These are phyloP conservation scores for Phialophora expanda DNA, from an alignment of 2,329 filamentous ascomycete species.

Conservation along the genomic window DNA sequence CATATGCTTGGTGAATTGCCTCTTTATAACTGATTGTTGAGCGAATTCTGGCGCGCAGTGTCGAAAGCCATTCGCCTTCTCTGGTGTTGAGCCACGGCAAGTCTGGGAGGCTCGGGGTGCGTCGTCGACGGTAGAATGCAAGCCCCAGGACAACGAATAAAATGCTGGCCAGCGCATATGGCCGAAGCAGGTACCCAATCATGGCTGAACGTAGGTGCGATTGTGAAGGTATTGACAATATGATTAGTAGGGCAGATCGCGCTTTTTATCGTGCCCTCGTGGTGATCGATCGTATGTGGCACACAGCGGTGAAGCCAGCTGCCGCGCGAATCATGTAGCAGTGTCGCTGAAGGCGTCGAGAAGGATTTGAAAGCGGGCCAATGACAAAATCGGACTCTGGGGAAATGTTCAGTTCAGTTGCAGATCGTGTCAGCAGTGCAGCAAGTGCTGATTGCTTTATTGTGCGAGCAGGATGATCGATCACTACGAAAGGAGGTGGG, in stretches of 20 bases:
- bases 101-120: slow-evolving; percentile 22
- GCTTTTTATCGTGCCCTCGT: neutral
- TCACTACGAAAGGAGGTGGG: neutral
- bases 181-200: slow-evolving; percentile 20
- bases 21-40: slow-evolving; percentile 26
- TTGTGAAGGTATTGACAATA: neutral
- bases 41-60: slow-evolving; percentile 24
- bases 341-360: neutral
- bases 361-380: neutral
- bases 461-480: neutral
- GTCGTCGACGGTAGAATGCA: neutral
- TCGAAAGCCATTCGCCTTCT: slow-evolving; percentile 26
- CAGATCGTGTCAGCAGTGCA: neutral
- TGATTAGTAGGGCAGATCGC: neutral
- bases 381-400: neutral
- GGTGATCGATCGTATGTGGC: neutral
- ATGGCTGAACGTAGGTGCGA: slow-evolving; percentile 12
- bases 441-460: slow-evolving; percentile 2
- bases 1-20: slow-evolving; percentile 29
- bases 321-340: neutral
- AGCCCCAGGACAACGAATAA: slow-evolving; percentile 7
- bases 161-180: slow-evolving; percentile 9
- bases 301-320: neutral
- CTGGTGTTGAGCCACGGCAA: slow-evolving; percentile 32
- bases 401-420: neutral